Evolutionary conservation across 192 early-diverging fungal genomes (phyloP), one percentile per base, ranked within the genome.

Genomic region (Podila horticola): DNA sequence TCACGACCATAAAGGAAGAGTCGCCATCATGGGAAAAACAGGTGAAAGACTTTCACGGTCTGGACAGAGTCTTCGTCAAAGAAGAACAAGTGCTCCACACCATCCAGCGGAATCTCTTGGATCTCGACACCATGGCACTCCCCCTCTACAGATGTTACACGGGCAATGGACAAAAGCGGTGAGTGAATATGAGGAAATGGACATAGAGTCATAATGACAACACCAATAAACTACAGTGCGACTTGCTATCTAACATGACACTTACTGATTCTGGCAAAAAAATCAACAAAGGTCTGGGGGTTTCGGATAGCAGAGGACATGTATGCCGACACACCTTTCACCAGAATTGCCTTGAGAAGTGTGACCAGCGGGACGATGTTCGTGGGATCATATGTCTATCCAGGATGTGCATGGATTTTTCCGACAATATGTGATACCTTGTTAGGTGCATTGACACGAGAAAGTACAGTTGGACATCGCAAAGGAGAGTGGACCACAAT

Each of bases 261-360:
- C 41, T 45, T 73, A 81, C 77, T 67, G 66, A 81, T 81, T 13
- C 55, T 38, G 12, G 52, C 71, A 26, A 81, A 81, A 36, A 81
- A 81, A 22, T 81, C 77, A 31, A 69, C 48, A 68, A 81, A 81
- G 1, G 77, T 81, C 30, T 81, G 66, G 22, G 71, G 77, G 29
- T 81, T 81, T 38, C 77, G 72, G 49, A 81, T 81, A 3, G 77
- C 77, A 5, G 77, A 81, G 9, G 77, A 81, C 77, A 81, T 81
- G 58, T 69, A 73, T 3, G 77, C 77, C 19, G 62, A 62, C 6
- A 81, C 77, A 12, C 77, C 77, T 34, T 51, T 69, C 13, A 73
- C 67, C 13, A 81, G 67, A 26, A 81, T 72, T 17, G 67, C 70
- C 67, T 81, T 81, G 1, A 81, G 60, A 13, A 81, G 34, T 8